A percentile compares a stretch with the other conserved stretches of the same genome.
Conservation (phyloP, 2,329 filamentous ascomycete species). For the Diaporthe sp. region DNA sequence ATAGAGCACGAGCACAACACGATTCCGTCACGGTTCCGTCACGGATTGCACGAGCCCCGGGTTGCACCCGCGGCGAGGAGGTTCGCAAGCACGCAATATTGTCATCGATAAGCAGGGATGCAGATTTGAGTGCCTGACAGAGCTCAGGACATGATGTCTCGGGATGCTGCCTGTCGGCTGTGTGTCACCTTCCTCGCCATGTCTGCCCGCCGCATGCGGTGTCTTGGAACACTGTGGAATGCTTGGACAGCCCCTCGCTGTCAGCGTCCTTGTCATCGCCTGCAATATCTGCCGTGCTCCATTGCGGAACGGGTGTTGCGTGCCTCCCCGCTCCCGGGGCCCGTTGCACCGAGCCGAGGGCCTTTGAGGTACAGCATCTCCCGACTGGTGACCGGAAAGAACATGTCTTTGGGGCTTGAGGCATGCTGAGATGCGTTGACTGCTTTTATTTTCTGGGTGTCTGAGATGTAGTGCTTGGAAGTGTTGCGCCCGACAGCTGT, state of each 20-base stretch:
- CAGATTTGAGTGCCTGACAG: not conserved
- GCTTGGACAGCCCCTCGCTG: not conserved
- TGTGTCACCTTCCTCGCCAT: conserved; percentile 13
- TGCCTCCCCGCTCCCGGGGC: not conserved
- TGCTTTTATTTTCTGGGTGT: not conserved
- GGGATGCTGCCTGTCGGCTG: conserved; percentile 12
- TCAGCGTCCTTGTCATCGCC: conserved; percentile 13
- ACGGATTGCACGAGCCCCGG: not conserved
- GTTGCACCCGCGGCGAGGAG: not conserved
- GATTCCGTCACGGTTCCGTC: not conserved
- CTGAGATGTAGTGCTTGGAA: not conserved
- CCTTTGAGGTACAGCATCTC: not conserved
- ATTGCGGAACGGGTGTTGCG: not conserved
- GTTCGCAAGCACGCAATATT: not conserved
- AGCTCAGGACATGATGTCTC: conserved; percentile 21
- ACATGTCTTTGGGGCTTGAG: not conserved
- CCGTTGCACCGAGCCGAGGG: not conserved
- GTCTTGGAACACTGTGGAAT: conserved; percentile 13
- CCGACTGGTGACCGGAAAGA: not conserved
- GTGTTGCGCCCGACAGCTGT: not conserved
- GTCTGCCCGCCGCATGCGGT: conserved; percentile 6
- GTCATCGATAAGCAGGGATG: not conserved
- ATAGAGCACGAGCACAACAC: not conserved
- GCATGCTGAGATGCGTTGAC: not conserved
- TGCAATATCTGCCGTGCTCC: conserved; percentile 4